Base-by-base conservation (phyloP, 768 basidiomycete genomes). In the Boletus speciosus region DNA sequence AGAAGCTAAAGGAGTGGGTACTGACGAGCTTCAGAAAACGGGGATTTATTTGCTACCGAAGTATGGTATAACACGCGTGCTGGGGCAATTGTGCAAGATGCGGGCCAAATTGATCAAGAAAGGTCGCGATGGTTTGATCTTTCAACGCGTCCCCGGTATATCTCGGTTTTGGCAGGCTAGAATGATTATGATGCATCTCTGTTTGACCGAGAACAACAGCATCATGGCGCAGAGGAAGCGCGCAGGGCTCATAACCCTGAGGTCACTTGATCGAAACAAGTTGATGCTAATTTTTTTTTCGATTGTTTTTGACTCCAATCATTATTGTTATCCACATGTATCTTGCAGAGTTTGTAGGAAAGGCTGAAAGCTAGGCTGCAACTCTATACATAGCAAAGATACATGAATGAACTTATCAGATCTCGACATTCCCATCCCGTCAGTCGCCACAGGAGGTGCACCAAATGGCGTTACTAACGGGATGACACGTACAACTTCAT, bases 211-310 rank as follows among this genome's bases (percentile, higher is more conserved):
- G 3, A 6, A 3, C 6, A 21, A 56, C 27, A 75, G 74, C 74
- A 75, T 66, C 74, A 73, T 75, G 74, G 73, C 74, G 74, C 74
- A 75, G 74, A 67, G 74, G 74, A 68, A 76, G 74, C 74, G 74
- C 72, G 74, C 74, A 66, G 74, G 74, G 74, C 74, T 71, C 74
- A 76, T 76, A 76, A 76, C 74, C 74, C 74, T 67, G 74, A 76
- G 73, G 74, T 74, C 74, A 70, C 73, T 73, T 66, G 74, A 76
- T 76, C 74, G 74, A 76, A 74, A 76, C 74, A 66, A 73, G 73
- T 72, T 73, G 74, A 65, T 75, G 74, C 66, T 67, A 56, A 4
- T 38, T 38, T 4, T 48, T 38, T 48, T 37, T 0, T 4, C 25
- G 11, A 31, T 21, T 1, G 14, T 46, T 46, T 46, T 45, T 32